Conservation (phyloP, 2,329 filamentous ascomycete genomes). For the Penicillium sp. region DNA sequence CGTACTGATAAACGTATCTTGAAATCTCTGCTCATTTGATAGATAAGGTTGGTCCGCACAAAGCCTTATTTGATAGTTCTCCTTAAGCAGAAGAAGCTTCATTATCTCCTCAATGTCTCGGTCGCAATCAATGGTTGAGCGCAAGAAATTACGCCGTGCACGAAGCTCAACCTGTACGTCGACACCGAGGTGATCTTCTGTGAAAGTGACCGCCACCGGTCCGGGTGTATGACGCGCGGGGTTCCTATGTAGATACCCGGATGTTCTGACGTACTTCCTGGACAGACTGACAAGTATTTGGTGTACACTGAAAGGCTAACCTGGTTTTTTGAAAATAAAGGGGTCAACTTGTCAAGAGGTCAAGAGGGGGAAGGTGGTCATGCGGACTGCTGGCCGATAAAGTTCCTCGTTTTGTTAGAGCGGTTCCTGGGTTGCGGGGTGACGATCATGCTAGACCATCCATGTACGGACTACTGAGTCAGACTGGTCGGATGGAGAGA, state of each 20-base stretch:
- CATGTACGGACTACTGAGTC: not conserved
- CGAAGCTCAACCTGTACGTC: not conserved
- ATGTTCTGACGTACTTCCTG: conserved; percentile 12
- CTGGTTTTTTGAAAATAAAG: not conserved
- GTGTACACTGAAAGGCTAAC: not conserved
- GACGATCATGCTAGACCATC: not conserved
- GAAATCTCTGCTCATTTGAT: not conserved
- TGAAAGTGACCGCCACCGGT: not conserved
- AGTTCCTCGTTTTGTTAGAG: not conserved
- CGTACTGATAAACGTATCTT: not conserved
- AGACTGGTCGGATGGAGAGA: not conserved
- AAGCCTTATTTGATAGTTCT: not conserved
- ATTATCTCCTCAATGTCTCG: not conserved
- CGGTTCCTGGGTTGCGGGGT: conserved; percentile 2
- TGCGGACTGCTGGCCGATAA: not conserved
- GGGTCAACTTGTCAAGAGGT: not conserved
- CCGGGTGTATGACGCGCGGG: conserved; percentile 5
- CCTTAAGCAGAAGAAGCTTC: not conserved
- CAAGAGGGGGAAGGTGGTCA: conserved; percentile 1
- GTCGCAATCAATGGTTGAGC: not conserved
- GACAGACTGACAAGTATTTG: not conserved
- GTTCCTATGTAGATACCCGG: not conserved
- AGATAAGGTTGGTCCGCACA: not conserved
- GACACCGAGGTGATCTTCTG: conserved; percentile 10
- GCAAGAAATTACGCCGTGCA: not conserved